Evolutionary conservation across 352 stramenopile genomes (phyloP), one percentile per base, ranked within the genome.

Genomic region (Globisporangium alternatum): DNA sequence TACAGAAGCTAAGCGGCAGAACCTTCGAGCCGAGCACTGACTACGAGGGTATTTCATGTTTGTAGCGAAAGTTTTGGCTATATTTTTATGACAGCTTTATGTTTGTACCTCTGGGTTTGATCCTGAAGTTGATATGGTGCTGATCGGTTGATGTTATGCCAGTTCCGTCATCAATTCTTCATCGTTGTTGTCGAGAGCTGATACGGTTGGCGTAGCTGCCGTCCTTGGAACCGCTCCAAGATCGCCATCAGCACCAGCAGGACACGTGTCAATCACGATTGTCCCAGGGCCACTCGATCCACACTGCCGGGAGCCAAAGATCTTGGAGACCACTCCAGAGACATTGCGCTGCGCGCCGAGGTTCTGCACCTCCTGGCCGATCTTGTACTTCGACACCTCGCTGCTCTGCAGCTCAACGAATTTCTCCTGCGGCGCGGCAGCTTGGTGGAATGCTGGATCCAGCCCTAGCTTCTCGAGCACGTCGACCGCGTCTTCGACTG

Each of bases 361-460:
- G 56, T 67, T 70, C 37, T 81, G 56, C 25, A 95, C 74, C 45
- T 68, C 64, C 60, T 89, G 80, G 0, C 82, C 80, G 49, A 93
- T 41, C 19, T 53, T 65, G 75, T 95, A 91, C 69, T 95, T 95
- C 66, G 75, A 74, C 13, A 93, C 83, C 9, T 95, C 83, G 60
- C 78, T 90, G 69, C 82, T 93, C 45, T 85, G 76, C 5, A 94
- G 62, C 71, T 93, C 86, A n/a, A 94, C 74, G 33, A 89, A 90
- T 19, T 80, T 74, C 41, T 90, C 78, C 33, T 74, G 41, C 13
- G 60, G 51, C 19, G 43, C 41, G 2, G 65, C 63, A 62, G 74
- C 69, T 31, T 75, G 68, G 37, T 57, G 51, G 25, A 83, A 83
- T 44, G 61, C 71, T 3, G 73, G 70, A 59, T 92, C 82, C 12